Base-by-base conservation (phyloP, 2,329 filamentous ascomycete genomes). In the Mariannaea sp. region DNA sequence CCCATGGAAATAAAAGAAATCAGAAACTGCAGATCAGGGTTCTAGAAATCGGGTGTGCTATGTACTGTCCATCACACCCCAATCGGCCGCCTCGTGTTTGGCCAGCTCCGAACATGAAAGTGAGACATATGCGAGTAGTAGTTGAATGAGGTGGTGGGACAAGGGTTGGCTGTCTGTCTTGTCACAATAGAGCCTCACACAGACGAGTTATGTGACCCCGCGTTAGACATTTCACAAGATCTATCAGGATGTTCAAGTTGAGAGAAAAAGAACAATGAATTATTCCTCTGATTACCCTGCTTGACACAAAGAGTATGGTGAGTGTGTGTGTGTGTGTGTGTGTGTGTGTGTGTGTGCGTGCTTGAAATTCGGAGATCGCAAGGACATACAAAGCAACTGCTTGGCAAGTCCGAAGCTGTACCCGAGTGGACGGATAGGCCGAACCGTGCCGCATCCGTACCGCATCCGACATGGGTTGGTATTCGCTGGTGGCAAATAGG, bases 111-210 rank as follows among this genome's bases (percentile, higher is more conserved):
- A 53, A 19, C 24, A 53, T 44, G 39, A 26, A 53, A 38, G 29
- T 38, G 26, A 53, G 50, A 53, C 50, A 53, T 26, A 33, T 39
- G 44, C 44, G 26, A 26, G 8, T 19, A 30, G 8, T 19, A 30
- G 33, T 39, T 48, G 44, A 44, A 48, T 43, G 50, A 48, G 43
- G 39, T 30, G 30, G 42, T 42, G 43, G 30, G 36, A 39, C 50
- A 53, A 24, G 38, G 38, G 20, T 16, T 36, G 50, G 22, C 30
- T 29, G 46, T 36, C 40, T 40, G 45, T 30, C 9, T 39, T 35
- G 42, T 17, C 26, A 30, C 44, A 10, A 10, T 27, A 14, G 17
- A 45, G 41, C 14, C 33, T 35, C 26, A 24, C 26, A 44, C 5
- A 38, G 17, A 38, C 22, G 8, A 24, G n/a, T n/a, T n/a, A n/a